Evolutionary conservation across 1,139 yeast species (phyloP).

Genomic region (Geotrichum citri-aurantii): DNA sequence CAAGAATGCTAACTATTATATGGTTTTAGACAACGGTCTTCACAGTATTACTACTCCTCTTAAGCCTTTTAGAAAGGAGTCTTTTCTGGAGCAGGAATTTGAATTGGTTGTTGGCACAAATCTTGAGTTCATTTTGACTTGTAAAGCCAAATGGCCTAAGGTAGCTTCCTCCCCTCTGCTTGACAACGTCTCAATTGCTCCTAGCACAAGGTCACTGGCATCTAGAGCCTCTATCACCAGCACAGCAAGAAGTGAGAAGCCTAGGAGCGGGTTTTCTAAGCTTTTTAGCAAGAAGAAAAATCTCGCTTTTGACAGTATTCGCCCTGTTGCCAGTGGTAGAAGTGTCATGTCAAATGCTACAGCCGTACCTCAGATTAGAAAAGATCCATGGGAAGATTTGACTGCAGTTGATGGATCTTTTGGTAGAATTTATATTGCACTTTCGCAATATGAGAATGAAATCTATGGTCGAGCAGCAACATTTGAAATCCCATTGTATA

Average conservation of each 20-base stretch:
- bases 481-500: conserved; percentile 58
- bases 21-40: conserved; percentile 83
- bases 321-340: background rate
- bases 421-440: conserved; percentile 65
- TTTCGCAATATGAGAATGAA: conserved; percentile 52
- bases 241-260: conserved; percentile 5
- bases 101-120: conserved; percentile 67
- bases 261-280: conserved; percentile 14
- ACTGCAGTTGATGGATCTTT: conserved; percentile 80
- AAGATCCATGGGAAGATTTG: conserved; percentile 10
- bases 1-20: conserved; percentile 58
- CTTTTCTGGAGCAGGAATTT: conserved; percentile 71
- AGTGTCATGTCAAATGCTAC: background rate
- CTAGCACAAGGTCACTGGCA: background rate
- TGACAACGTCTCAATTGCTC: background rate
- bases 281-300: conserved; percentile 26
- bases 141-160: conserved; percentile 53
- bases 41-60: conserved; percentile 77
- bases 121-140: conserved; percentile 65
- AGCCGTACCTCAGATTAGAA: background rate
- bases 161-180: background rate
- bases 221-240: conserved; percentile 1
- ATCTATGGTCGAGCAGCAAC: conserved; percentile 50
- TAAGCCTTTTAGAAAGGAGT: conserved; percentile 42
- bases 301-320: background rate